Evolutionary conservation across 169 alveolate genomes (phyloP), one percentile per base, ranked within the genome.

Genomic region (Eimeria tenella): DNA sequence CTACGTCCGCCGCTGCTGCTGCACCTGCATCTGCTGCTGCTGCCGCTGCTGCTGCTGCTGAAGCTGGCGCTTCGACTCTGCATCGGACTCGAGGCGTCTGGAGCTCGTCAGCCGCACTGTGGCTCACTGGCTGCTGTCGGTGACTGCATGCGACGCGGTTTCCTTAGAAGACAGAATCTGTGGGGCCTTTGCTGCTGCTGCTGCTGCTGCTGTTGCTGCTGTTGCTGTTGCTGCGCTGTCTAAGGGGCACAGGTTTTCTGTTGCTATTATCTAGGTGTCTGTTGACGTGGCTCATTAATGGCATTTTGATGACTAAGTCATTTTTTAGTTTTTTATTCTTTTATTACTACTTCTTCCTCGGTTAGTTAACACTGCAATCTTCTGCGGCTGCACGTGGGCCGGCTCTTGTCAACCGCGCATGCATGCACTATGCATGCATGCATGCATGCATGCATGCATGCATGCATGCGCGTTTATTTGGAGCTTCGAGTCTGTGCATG

Each of bases 91-190:
- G 8, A 52, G 73, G 21, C 90, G 74, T 9, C 21, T 53, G 52
- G 90, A 56, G 56, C 9, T 58, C 4, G 90, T 81, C 25, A 53
- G 90, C 73, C 15, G 70, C 56, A 8, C 74, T 7, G 56, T 81
- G 55, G 74, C 71, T 8, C 90, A 53, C 56, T 81, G 90, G 73
- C 21, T n/a, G 17, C 90, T 56, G 15, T 62, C 86, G 1, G 70
- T 53, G 52, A 9, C 90, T 21, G 70, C 90, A 9, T 58, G 90
- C 70, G 70, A 58, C 9, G 71, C 73, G 52, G 19, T 53, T 4
- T 53, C 73, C 49, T 25, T 53, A 53, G 90, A 73, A 21, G 90
- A 56, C 90, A 31, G 56, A 7, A n/a, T 58, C 52, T 70, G 73
- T 58, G 23, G 10, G 49, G 15, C 4, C 0, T 10, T 23, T 23